Base-by-base conservation (phyloP, 768 basidiomycete genomes). In the Botryobasidium botryosum region DNA sequence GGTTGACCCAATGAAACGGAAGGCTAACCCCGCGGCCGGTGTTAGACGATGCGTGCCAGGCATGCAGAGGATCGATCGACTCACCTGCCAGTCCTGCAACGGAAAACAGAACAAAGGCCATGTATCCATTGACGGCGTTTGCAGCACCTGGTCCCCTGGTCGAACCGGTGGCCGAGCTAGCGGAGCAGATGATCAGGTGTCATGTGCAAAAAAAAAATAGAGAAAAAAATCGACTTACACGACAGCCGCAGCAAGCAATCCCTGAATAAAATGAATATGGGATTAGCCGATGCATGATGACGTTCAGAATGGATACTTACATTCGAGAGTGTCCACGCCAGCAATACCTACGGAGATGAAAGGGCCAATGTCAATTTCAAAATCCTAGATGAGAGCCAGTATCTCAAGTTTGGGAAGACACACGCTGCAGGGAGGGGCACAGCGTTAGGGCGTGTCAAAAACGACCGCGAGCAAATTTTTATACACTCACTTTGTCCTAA, bases 321-420 rank as follows among this genome's bases (percentile, higher is more conserved):
- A 61, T 94, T 94, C 37, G 78, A 77, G 56, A 96, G 62, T 6
- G 81, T 82, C 88, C 90, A 99, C 5, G 77, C 72, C 49, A 96
- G 64, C 52, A 96, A 59, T 6, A 92, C 84, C 69, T 67, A n/a
- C n/a, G 61, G 17, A 29, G 45, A 17, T 10, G 37, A 37, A 26
- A 52, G 48, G 38, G 47, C 44, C 29, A 28, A 42, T 27, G 2
- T 12, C 37, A n/a, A n/a, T n/a, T n/a, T n/a, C n/a, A n/a, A n/a
- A n/a, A n/a, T n/a, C n/a, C n/a, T n/a, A n/a, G n/a, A n/a, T n/a
- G n/a, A 48, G 18, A 35, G 50, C 53, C 47, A 52, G 44, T 18
- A 43, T 35, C 44, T 57, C 59, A n/a, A n/a, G n/a, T n/a, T n/a
- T 51, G 52, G 62, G 62, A 51, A 62, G 62, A 46, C 24, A 24